Evolutionary conservation across 202 grass and related monocot genomes (phyloP), one percentile per base, ranked within the genome.

Genomic region (Hordeum pubiflorum): DNA sequence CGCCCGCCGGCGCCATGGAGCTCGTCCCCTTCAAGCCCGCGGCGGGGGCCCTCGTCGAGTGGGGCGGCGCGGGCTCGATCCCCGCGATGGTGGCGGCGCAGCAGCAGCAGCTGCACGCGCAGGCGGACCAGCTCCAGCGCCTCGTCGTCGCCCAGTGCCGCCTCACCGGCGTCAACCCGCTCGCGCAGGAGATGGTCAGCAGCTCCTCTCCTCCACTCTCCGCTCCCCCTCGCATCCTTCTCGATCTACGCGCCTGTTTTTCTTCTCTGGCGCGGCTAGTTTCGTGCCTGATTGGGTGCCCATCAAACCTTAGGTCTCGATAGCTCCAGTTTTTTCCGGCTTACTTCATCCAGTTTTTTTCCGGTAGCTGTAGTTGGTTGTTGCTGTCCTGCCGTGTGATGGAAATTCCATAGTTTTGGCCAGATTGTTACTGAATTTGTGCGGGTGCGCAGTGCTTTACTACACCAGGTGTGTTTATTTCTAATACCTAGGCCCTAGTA

Each of bases 181-280:
- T 94, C 46, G 84, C 96, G 13, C 96, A 98, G 78, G 96, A 98
- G 79, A 98, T 98, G 96, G 96, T 94, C 20, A 83, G 76, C 62
- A 41, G 13, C 52, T 69, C 66, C 34, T 4, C 29, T 66, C 1
- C 10, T 21, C 67, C 10, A 7, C 23, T 54, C 24, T 24, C 33
- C 34, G 4, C 48, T 2, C 55, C 24, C 58, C 56, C 21, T 63
- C 66, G 24, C 78, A 17, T 64, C 72, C 64, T 39, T 66, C 58
- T 39, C 21, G 56, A 38, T 77, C 55, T 4, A 2, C n/a, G 40
- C 5, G 24, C 40, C 3, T 18, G 5, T 22, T 44, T 9, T 29
- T 10, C 22, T 6, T 64, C 10, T 36, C 12, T 33, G 12, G 4
- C 12, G 12, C 55, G 27, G 9, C 10, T 10, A 69, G 38, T 27